Conservation (phyloP, 257 asterid genomes). For the Ajuga chamaepitys region DNA sequence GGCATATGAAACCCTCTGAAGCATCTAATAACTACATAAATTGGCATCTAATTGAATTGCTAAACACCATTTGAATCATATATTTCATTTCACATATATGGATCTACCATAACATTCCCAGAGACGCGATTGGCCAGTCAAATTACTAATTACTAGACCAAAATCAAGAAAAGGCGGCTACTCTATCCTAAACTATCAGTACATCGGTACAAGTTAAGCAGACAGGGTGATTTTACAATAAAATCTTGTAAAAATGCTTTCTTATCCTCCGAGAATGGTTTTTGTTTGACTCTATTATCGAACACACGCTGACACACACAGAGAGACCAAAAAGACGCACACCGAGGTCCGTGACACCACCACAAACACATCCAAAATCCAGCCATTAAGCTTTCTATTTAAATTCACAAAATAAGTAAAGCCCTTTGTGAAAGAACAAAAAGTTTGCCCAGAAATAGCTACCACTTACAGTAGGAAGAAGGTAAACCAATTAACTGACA, state of each 20-base stretch:
- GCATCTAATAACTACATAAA: too few relatives aligned
- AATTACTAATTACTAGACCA: background rate
- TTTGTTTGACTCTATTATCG: too few relatives aligned
- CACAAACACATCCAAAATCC: background rate
- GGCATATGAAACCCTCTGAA: too few relatives aligned
- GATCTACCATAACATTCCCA: too few relatives aligned
- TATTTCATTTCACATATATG: too few relatives aligned
- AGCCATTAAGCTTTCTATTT: background rate
- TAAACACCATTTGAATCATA: too few relatives aligned
- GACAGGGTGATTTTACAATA: too few relatives aligned
- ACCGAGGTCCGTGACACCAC: too few relatives aligned
- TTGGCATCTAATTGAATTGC: too few relatives aligned
- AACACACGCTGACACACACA: too few relatives aligned
- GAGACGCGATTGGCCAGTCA: background rate
- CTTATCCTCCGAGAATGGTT: background rate
- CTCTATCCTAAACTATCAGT: background rate
- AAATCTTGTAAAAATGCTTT: background rate
- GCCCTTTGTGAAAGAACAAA: background rate
- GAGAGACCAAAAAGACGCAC: too few relatives aligned
- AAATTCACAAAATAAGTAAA: slow-evolving; percentile 12
- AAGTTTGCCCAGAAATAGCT: background rate
- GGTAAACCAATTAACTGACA: background rate
- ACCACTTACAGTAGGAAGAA: background rate
- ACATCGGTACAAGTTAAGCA: too few relatives aligned
- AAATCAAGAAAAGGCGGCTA: background rate